These are phyloP conservation scores for Trichothecium roseum DNA, from an alignment of 2,329 filamentous ascomycete species.

Conservation along the genomic window DNA sequence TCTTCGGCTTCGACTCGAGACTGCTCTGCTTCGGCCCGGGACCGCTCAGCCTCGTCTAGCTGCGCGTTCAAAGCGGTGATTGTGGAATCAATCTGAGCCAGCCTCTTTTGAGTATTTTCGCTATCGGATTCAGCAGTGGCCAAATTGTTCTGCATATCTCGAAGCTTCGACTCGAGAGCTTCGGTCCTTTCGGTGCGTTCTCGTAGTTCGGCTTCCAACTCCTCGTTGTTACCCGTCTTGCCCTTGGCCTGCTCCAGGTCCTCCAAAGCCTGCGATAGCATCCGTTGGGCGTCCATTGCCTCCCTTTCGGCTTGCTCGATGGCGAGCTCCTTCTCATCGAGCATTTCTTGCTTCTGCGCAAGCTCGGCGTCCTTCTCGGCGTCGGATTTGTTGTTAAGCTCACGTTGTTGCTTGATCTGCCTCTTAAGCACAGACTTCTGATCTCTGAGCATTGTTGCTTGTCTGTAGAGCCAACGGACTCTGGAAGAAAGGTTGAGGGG, in stretches of 20 bases:
- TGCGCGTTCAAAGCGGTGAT: slow-evolving; percentile 16
- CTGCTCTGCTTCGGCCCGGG: slow-evolving; percentile 13
- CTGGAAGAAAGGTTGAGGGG: slow-evolving; percentile 67
- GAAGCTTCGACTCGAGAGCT: slow-evolving; percentile 23
- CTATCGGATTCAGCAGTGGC: slow-evolving; percentile 24
- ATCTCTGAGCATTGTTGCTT: slow-evolving; percentile 69
- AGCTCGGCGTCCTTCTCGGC: slow-evolving; percentile 56
- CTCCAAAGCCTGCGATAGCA: slow-evolving; percentile 35
- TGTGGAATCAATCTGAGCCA: slow-evolving; percentile 18
- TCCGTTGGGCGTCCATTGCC: slow-evolving; percentile 28
- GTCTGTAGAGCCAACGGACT: slow-evolving; percentile 68
- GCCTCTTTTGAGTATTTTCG: slow-evolving; percentile 22
- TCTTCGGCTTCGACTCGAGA: neutral
- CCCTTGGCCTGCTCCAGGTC: slow-evolving; percentile 32
- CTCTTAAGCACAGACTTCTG: slow-evolving; percentile 83
- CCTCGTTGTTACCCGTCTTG: slow-evolving; percentile 11
- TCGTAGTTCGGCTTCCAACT: slow-evolving; percentile 10
- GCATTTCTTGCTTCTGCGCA: slow-evolving; percentile 44
- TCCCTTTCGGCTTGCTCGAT: slow-evolving; percentile 27
- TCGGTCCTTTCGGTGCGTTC: slow-evolving; percentile 27
- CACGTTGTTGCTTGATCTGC: slow-evolving; percentile 91
- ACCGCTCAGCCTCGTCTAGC: slow-evolving; percentile 17
- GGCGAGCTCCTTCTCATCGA: slow-evolving; percentile 32
- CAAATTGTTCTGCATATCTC: slow-evolving; percentile 10
- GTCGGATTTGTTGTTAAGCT: slow-evolving; percentile 82